Conservation (phyloP, 306 rosid species). For the Casuarina glauca region DNA sequence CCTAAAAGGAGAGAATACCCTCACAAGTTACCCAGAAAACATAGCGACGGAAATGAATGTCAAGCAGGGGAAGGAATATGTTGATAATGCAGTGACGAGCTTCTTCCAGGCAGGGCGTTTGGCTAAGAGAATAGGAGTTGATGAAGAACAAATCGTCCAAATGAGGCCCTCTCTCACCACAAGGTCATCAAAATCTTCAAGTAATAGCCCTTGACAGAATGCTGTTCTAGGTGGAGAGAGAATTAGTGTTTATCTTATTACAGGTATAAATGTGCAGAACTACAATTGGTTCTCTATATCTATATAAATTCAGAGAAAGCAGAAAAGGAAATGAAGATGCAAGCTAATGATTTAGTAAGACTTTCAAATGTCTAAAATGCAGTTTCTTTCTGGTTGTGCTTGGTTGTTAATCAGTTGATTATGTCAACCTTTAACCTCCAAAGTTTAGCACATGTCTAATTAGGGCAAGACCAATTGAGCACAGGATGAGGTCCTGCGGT, state of each 20-base stretch:
- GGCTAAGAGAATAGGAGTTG: constrained; percentile 79
- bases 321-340: background rate
- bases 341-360: background rate
- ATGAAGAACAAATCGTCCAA: constrained; percentile 68
- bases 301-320: background rate
- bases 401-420: too few relatives aligned
- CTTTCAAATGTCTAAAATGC: too few relatives aligned
- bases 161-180: constrained; percentile 92
- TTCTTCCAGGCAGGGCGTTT: constrained; percentile 72
- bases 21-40: constrained; percentile 62
- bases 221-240: background rate
- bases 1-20: constrained; percentile 63
- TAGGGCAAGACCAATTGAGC: too few relatives aligned
- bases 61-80: constrained; percentile 70
- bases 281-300: background rate
- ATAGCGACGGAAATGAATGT: constrained; percentile 69
- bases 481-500: too few relatives aligned
- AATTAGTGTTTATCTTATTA: background rate
- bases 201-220: constrained; percentile 29
- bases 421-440: too few relatives aligned
- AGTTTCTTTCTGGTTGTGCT: too few relatives aligned
- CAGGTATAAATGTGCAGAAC: background rate
- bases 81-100: constrained; percentile 59
- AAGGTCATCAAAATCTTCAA: constrained; percentile 43
- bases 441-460: too few relatives aligned